These are phyloP conservation scores for Triticum dicoccoides DNA, from an alignment of 176 grass and related monocot species.

Conservation along the genomic window DNA sequence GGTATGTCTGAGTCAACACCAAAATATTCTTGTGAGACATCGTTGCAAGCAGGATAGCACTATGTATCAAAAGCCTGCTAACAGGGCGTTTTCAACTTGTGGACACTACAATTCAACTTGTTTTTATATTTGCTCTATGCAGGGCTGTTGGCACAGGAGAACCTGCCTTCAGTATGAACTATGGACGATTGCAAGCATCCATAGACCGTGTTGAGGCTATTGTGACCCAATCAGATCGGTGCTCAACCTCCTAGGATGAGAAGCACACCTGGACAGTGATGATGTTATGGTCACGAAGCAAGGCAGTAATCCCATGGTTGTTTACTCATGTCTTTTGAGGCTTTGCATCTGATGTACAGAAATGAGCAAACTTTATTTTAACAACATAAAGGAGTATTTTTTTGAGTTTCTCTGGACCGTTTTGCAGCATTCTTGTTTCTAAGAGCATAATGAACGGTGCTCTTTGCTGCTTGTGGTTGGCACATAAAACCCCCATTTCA, in stretches of 20 bases:
- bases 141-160: constrained; percentile 92
- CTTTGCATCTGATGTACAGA: constrained; percentile 39
- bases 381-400: background rate
- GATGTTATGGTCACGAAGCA: background rate
- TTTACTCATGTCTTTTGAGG: background rate
- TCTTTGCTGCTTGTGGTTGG: background rate
- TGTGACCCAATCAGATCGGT: constrained; percentile 54
- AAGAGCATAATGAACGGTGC: background rate
- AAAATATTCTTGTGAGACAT: background rate
- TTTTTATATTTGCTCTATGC: constrained; percentile 5
- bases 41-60: background rate
- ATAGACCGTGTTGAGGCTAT: constrained; percentile 88
- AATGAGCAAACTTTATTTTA: background rate
- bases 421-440: background rate
- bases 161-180: constrained; percentile 76
- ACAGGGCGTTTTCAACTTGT: background rate
- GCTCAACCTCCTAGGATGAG: constrained; percentile 13
- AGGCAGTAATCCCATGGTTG: background rate
- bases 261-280: background rate
- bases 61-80: background rate
- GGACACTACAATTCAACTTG: background rate
- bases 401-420: background rate
- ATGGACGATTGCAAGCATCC: constrained; percentile 80
- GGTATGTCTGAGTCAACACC: constrained; percentile 39
- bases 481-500: background rate